Evolutionary conservation across 495 filamentous ascomycete genomes (phyloP).

Genomic region (Hypoxylon trugodes): DNA sequence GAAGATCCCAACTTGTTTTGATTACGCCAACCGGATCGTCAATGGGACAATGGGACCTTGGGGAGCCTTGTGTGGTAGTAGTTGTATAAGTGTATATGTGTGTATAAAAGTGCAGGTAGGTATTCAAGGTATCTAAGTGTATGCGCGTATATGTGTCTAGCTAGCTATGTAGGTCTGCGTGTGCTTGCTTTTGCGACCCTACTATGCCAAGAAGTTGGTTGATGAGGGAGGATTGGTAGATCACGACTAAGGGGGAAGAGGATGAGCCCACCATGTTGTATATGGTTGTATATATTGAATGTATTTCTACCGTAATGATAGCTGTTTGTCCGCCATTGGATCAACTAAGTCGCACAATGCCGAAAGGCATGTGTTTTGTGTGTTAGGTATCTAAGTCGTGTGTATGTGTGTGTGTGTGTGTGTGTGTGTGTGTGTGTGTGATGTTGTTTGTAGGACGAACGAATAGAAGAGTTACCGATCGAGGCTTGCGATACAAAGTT

Average conservation of each 20-base stretch:
- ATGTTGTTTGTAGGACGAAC: slow-evolving; percentile 14
- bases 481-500: slow-evolving; percentile 25
- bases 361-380: slow-evolving; percentile 22
- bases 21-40: slow-evolving; percentile 33
- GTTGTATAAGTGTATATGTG: slow-evolving; percentile 1
- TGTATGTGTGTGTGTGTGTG: neutral
- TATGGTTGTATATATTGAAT: slow-evolving; percentile 27
- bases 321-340: slow-evolving; percentile 36
- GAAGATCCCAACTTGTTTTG: neutral
- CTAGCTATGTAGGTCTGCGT: slow-evolving; percentile 15
- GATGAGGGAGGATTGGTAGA: too few relatives aligned
- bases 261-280: slow-evolving; percentile 3
- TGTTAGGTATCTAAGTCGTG: slow-evolving; percentile 2
- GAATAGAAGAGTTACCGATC: slow-evolving; percentile 14
- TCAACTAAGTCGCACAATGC: slow-evolving; percentile 23
- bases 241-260: slow-evolving; percentile 18
- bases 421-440: too few relatives aligned
- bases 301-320: slow-evolving; percentile 29
- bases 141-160: neutral
- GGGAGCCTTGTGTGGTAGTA: neutral
- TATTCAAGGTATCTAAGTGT: too few relatives aligned
- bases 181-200: slow-evolving; percentile 16
- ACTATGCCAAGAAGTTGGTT: slow-evolving; percentile 31
- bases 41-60: slow-evolving; percentile 9
- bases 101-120: too few relatives aligned